Evolutionary conservation across 306 rosid genomes (phyloP), one percentile per base, ranked within the genome.

Genomic region (Cicer chorassanicum): DNA sequence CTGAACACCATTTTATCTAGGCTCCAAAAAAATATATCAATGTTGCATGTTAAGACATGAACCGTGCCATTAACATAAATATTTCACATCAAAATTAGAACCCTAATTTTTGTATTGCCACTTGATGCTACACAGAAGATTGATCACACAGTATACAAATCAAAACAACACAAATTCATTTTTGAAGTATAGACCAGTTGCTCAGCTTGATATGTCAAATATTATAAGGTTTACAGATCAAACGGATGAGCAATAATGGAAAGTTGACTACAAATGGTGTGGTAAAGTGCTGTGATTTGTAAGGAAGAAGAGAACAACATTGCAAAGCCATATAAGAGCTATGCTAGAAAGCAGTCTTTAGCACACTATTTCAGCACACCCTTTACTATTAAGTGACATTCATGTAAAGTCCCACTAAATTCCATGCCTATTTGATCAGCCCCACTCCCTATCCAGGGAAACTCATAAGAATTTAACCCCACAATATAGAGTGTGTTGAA

Each of bases 51-150:
- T 67, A 57, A 62, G 34, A 38, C 39, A 53, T n/a, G 60, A 21
- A 61, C 46, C 57, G 6, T 57, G n/a, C 1, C 46, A 74, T 41
- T 50, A 15, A 42, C 51, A 60, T 42, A 50, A 68, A 49, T 42
- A 80, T 74, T 43, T 51, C 78, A 63, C 9, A 41, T 63, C 56
- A 42, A 68, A 64, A 40, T 71, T 80, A 41, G 15, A 80, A 74
- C 68, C 72, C 69, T 80, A 61, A 72, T 16, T 68, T 68, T 48
- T 41, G 19, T 18, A 38, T 38, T 45, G 45, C 44, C 43, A 80
- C 29, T 66, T 56, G 78, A 59, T 18, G 9, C 69, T 18, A 69
- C 75, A 39, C 13, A 21, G 46, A 68, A 46, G 13, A 53, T 36
- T 48, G 43, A 53, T 7, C 9, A 38, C n/a, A 19, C 13, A 15